Evolutionary conservation across 2,329 filamentous ascomycete genomes (phyloP).

Genomic region (Colletotrichum destructivum): DNA sequence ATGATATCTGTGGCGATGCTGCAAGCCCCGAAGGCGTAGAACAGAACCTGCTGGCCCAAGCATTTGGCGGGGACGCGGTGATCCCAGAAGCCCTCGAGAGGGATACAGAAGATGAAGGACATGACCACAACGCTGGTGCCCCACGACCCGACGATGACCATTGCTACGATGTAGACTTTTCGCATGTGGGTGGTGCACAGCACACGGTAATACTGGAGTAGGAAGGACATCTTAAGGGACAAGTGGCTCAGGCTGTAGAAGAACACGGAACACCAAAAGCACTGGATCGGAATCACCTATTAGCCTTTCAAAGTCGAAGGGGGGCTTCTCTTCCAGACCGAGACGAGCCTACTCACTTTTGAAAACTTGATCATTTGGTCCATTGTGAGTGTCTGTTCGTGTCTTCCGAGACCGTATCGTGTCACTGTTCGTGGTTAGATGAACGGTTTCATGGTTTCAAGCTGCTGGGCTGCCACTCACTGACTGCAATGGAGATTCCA

Average conservation of each 20-base stretch:
- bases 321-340: background rate
- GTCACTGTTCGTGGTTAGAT: slow-evolving; percentile 25
- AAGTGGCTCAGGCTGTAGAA: slow-evolving; percentile 50
- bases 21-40: slow-evolving; percentile 46
- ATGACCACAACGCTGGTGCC: slow-evolving; percentile 47
- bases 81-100: slow-evolving; percentile 49
- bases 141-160: slow-evolving; percentile 48
- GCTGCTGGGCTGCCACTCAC: background rate
- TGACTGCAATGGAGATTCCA: slow-evolving; percentile 20
- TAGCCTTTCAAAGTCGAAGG: background rate
- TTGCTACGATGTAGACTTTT: slow-evolving; percentile 46
- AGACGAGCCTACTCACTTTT: slow-evolving; percentile 27
- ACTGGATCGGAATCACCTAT: slow-evolving; percentile 39
- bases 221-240: slow-evolving; percentile 53
- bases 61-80: slow-evolving; percentile 42
- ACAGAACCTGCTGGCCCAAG: slow-evolving; percentile 40
- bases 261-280: slow-evolving; percentile 50
- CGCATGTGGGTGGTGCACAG: slow-evolving; percentile 47
- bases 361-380: slow-evolving; percentile 11
- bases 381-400: slow-evolving; percentile 23
- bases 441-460: too few relatives aligned
- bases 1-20: slow-evolving; percentile 48
- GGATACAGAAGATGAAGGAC: slow-evolving; percentile 45
- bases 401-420: slow-evolving; percentile 44
- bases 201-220: slow-evolving; percentile 56